These are phyloP conservation scores for Annona squamosa DNA, from an alignment of 164 flowering plant genomes.

Conservation along the genomic window DNA sequence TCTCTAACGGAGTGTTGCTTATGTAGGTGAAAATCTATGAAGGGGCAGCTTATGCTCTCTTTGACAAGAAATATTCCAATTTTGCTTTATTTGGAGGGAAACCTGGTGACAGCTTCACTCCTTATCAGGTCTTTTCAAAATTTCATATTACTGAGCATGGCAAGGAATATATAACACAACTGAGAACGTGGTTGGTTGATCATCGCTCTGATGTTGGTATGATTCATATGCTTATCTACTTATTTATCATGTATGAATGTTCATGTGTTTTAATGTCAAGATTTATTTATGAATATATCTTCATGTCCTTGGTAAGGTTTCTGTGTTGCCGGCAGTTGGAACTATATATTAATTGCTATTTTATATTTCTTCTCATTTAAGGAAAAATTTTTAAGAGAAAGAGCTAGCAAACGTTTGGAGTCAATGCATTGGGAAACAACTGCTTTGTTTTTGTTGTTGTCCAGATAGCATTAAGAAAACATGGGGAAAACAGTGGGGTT, in stretches of 20 bases:
- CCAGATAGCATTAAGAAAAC: no score
- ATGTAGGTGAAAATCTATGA: conserved; percentile 51
- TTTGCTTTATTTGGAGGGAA: conserved; percentile 63
- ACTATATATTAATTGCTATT: background rate
- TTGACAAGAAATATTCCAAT: conserved; percentile 56
- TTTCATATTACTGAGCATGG: conserved; percentile 34
- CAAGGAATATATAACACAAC: conserved; percentile 29
- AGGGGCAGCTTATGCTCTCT: conserved; percentile 35
- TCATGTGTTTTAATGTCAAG: no score
- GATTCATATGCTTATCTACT: background rate
- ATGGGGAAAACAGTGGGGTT: no score
- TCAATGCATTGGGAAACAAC: no score
- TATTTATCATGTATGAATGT: no score
- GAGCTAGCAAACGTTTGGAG: no score
- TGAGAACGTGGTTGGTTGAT: conserved; percentile 43
- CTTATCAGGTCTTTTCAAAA: conserved; percentile 57
- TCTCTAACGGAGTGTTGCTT: background rate
- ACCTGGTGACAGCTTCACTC: conserved; percentile 28
- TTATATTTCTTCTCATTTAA: no score
- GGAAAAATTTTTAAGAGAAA: no score
- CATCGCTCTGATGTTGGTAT: conserved; percentile 44
- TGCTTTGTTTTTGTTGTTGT: no score
- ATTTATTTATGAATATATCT: no score
- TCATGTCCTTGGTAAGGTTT: no score
- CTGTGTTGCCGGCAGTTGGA: background rate